phyloP scores from a whole-genome alignment of 2,329 filamentous ascomycete genomes.

The Verticillium dahliae region DNA sequence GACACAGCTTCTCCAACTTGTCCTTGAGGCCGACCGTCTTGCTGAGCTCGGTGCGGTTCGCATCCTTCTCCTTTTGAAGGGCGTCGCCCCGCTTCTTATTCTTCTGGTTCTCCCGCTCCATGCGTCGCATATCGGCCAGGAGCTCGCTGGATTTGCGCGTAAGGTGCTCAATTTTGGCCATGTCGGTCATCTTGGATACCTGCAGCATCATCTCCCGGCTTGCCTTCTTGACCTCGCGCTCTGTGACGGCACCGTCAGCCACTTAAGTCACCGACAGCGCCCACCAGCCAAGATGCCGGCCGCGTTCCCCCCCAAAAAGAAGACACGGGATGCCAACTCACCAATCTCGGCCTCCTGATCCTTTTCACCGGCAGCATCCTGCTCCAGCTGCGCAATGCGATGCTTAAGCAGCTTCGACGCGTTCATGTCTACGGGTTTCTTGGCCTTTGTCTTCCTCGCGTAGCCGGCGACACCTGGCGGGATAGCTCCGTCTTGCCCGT shows the following conservation, averaged over 20 bases:
- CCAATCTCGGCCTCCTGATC: conserved; percentile 95
- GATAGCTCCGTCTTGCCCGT: conserved; percentile 33
- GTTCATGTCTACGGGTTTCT: conserved; percentile 76
- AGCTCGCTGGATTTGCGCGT: conserved; percentile 89
- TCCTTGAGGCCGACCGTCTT: conserved; percentile 90
- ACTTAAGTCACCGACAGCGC: background rate
- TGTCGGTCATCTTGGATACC: conserved; percentile 84
- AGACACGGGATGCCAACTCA: conserved; percentile 36
- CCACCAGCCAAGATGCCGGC: background rate
- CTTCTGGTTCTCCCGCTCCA: conserved; percentile 90
- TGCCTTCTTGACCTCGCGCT: conserved; percentile 89
- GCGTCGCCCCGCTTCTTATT: conserved; percentile 93
- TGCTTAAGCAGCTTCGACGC: conserved; percentile 90
- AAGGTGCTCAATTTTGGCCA: conserved; percentile 85
- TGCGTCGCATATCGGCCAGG: conserved; percentile 87
- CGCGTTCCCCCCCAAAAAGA: background rate
- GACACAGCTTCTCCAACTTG: conserved; percentile 91
- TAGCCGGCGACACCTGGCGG: conserved; percentile 29
- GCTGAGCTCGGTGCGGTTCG: conserved; percentile 77
- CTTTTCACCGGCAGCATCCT: conserved; percentile 87
- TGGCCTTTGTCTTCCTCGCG: conserved; percentile 75
- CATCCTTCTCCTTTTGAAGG: conserved; percentile 94
- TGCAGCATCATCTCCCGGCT: conserved; percentile 85
- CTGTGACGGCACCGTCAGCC: conserved; percentile 37
- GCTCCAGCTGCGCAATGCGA: conserved; percentile 91